These are phyloP conservation scores for Bruguiera gymnorhiza DNA, from an alignment of 345 rosid species.

Conservation along the genomic window DNA sequence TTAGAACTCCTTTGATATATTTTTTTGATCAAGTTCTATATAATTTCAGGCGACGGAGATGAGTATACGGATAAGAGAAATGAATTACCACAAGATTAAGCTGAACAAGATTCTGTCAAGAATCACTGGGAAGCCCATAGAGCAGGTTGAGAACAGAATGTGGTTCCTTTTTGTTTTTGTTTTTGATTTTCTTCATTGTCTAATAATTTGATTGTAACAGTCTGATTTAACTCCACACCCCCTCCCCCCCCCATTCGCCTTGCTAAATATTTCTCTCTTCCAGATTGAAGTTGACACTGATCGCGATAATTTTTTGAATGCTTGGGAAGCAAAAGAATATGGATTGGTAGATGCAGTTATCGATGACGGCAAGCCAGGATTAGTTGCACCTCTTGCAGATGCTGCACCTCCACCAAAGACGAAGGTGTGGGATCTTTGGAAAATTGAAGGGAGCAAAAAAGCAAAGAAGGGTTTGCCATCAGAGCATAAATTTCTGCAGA, in stretches of 20 bases:
- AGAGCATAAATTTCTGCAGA: conserved; percentile 39
- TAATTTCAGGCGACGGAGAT: conserved; percentile 65
- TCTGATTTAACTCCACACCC: background rate
- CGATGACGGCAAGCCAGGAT: conserved; percentile 92
- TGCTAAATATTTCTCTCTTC: background rate
- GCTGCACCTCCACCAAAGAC: conserved; percentile 68
- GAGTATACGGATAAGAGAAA: conserved; percentile 70
- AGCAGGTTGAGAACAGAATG: conserved; percentile 44
- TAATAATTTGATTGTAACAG: background rate
- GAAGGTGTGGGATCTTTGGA: conserved; percentile 67
- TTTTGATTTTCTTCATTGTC: background rate
- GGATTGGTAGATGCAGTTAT: conserved; percentile 81
- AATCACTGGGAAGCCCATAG: conserved; percentile 65
- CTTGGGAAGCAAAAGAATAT: conserved; percentile 95
- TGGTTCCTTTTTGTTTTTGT: background rate
- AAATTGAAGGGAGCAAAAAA: conserved; percentile 62
- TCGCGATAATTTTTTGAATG: conserved; percentile 79
- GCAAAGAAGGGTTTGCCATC: conserved; percentile 57
- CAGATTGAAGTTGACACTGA: conserved; percentile 80
- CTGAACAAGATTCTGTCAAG: conserved; percentile 77
- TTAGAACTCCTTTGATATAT: background rate
- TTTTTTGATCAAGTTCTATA: conserved; percentile 15
- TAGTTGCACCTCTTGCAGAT: conserved; percentile 72
- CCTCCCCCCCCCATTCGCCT: too few species aligned
- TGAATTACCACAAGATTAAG: conserved; percentile 72